Conservation (phyloP, 352 stramenopile genomes). For the Phytophthora constricta region DNA sequence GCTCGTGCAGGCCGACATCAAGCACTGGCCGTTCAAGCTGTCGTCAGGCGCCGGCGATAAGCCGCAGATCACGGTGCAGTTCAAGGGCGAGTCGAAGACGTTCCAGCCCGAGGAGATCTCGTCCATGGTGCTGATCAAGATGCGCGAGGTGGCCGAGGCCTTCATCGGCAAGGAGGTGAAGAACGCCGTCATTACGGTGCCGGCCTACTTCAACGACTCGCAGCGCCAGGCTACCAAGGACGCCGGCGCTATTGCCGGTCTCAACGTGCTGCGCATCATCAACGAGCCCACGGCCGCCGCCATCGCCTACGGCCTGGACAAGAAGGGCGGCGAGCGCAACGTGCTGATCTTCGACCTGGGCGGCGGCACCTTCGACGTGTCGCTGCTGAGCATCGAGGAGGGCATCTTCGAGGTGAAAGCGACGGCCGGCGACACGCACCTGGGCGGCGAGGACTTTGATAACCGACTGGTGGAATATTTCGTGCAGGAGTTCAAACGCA, state of each 20-base stretch:
- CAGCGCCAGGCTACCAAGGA: constrained; percentile 94
- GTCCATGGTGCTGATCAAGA: constrained; percentile 68
- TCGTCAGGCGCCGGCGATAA: constrained; percentile 58
- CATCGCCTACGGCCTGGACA: constrained; percentile 93
- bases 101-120: constrained; percentile 79
- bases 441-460: constrained; percentile 95
- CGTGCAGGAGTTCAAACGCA: constrained; percentile 92
- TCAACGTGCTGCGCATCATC: constrained; percentile 94
- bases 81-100: constrained; percentile 60
- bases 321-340: constrained; percentile 93
- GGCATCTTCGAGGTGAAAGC: constrained; percentile 97
- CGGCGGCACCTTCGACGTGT: constrained; percentile 95
- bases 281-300: constrained; percentile 95
- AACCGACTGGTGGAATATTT: constrained; percentile 95
- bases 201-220: constrained; percentile 94
- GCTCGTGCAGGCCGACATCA: constrained; percentile 82
- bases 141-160: constrained; percentile 56
- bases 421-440: constrained; percentile 94
- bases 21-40: constrained; percentile 69
- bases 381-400: constrained; percentile 93
- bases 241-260: constrained; percentile 85
- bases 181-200: constrained; percentile 92
- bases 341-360: constrained; percentile 98
- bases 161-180: constrained; percentile 56
- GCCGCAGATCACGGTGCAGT: constrained; percentile 67